These are phyloP conservation scores for Kodamaea neixiangensis DNA, from an alignment of 805 yeast genomes.

Conservation along the genomic window DNA sequence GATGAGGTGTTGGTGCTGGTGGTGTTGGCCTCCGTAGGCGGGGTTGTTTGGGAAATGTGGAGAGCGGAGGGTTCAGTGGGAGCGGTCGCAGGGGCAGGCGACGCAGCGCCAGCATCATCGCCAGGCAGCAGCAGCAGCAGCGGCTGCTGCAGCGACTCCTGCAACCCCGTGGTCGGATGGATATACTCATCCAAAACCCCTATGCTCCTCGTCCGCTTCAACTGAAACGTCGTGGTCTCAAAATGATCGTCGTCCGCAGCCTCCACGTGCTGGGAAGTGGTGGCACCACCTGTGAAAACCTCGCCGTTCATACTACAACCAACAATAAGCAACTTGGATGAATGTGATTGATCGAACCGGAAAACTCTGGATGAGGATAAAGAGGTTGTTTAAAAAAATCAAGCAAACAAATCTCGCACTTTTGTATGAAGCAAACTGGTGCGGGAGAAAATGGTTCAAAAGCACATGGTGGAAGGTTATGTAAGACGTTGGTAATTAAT, in stretches of 20 bases:
- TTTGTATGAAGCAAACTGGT: neutral
- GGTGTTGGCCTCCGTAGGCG: slow-evolving; percentile 3
- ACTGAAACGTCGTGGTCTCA: slow-evolving; percentile 65
- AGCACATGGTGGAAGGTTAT: slow-evolving; percentile 1
- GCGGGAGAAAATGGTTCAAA: neutral
- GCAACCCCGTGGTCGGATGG: slow-evolving; percentile 31
- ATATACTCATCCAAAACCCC: slow-evolving; percentile 76
- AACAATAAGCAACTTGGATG: neutral
- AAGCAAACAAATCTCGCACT: neutral
- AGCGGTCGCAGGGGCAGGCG: neutral
- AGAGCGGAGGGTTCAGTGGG: neutral
- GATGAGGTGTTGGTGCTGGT: neutral
- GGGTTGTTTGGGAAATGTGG: neutral
- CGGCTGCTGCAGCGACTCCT: neutral
- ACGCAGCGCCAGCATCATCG: neutral
- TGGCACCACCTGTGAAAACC: slow-evolving; percentile 57
- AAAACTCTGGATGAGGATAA: neutral
- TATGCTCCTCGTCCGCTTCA: slow-evolving; percentile 80
- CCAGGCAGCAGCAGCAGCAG: neutral
- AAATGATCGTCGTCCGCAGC: slow-evolving; percentile 74
- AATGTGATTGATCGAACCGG: neutral
- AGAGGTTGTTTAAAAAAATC: neutral
- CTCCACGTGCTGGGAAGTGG: slow-evolving; percentile 66
- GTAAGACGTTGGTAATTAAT: neutral
- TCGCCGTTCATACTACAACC: slow-evolving; percentile 17